Base-by-base conservation (phyloP, 345 rosid species). In the Rhodamnia argentea region DNA sequence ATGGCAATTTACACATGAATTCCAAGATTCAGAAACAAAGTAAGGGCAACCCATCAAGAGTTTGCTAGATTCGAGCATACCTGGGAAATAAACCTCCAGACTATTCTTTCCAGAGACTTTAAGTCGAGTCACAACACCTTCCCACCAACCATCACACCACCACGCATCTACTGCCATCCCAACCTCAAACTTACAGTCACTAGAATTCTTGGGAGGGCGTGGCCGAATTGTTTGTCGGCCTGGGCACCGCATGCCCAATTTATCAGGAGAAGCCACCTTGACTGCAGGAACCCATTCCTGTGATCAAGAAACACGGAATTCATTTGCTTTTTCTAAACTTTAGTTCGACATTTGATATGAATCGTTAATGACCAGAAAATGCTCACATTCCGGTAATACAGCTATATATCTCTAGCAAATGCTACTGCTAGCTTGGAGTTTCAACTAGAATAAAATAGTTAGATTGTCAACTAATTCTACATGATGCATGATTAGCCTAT, bases 111-210 rank as follows among this genome's bases (percentile, higher is more conserved):
- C 53, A 27, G 84, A 83, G 55, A 78, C 27, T 37, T 83, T 29
- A 18, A 85, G 81, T 84, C 64, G 86, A 13, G 86, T 60, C 22
- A 90, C 90, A 64, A 89, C 90, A 86, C 93, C 93, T 88, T 92
- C 94, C 93, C 94, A 92, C 93, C 93, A 91, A 54, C 94, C 94
- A 86, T 88, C 87, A 58, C 92, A 50, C 93, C 91, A 91, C 93
- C 93, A 92, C 26, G 86, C 89, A 90, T 92, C 94, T 84, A 90
- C 89, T 57, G 94, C 85, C 82, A 89, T 84, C 44, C 93, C 93
- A 84, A 91, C 83, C 50, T 89, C 87, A 13, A 85, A 84, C 44
- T 47, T 42, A 59, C 23, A 58, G 59, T 59, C 86, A 13, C 20
- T 37, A 37, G 70, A 27, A 83, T 87, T 86, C 57, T 82, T 52